Conservation (phyloP, 1,284 basidiomycete species). For the Cryptococcus sp. region DNA sequence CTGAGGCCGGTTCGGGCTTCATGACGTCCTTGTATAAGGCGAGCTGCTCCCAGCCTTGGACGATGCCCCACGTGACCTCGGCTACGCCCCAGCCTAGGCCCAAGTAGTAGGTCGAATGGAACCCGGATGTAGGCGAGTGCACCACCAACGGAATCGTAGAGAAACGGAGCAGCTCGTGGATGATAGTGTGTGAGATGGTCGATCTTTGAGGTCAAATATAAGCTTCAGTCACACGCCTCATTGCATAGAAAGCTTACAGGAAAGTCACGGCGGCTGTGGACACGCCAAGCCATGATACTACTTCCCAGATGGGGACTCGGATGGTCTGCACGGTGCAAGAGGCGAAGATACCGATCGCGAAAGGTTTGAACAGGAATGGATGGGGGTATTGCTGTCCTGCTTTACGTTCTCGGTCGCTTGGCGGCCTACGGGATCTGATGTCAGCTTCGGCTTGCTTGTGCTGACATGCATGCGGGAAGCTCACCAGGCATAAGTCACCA, state of each 20-base stretch:
- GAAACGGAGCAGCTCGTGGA: conserved; percentile 49
- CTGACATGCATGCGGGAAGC: conserved; percentile 8
- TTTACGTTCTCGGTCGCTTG: conserved; percentile 37
- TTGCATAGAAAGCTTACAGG: conserved; percentile 20
- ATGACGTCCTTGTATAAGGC: conserved; percentile 49
- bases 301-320: conserved; percentile 44
- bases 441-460: not conserved
- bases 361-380: conserved; percentile 44
- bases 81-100: conserved; percentile 52
- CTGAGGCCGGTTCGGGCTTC: conserved; percentile 11
- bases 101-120: conserved; percentile 51
- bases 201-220: conserved; percentile 19
- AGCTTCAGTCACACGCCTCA: not conserved
- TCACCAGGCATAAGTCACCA: conserved; percentile 50
- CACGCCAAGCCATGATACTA: conserved; percentile 33
- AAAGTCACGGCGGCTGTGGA: conserved; percentile 16
- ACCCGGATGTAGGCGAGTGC: conserved; percentile 46
- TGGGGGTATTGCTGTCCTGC: conserved; percentile 50
- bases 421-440: conserved; percentile 41
- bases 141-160: conserved; percentile 40
- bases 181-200: conserved; percentile 37
- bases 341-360: conserved; percentile 49
- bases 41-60: conserved; percentile 51
- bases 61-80: conserved; percentile 49
- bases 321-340: conserved; percentile 47